Conservation (phyloP, 441 rosid genomes). For the Pelargonium fulgidum region DNA sequence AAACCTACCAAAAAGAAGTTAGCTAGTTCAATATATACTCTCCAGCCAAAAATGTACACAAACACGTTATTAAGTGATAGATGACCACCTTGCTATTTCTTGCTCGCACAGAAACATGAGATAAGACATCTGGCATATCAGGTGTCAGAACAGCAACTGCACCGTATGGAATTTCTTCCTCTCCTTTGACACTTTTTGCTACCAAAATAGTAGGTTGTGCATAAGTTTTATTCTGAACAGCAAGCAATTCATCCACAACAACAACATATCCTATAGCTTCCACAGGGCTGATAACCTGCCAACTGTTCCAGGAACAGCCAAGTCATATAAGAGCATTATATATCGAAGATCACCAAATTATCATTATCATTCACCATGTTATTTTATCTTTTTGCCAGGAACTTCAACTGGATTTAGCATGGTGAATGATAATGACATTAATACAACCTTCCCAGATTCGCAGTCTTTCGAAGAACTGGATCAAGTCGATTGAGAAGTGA, state of each 20-base stretch:
- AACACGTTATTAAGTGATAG: too few relatives aligned
- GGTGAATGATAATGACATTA: background rate
- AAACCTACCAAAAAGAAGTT: conserved; percentile 53
- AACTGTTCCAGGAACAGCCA: conserved; percentile 49
- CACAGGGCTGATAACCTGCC: conserved; percentile 98
- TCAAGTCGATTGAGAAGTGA: conserved; percentile 81
- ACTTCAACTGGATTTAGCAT: too few relatives aligned
- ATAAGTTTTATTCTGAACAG: conserved; percentile 80
- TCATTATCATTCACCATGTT: too few relatives aligned
- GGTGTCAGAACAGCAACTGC: conserved; percentile 97
- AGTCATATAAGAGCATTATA: conserved; percentile 26
- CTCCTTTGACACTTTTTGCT: conserved; percentile 89
- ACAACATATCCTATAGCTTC: conserved; percentile 80
- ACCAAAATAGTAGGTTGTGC: conserved; percentile 77
- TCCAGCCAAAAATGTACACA: too few relatives aligned
- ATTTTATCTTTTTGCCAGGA: conserved; percentile 5
- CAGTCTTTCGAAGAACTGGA: conserved; percentile 92
- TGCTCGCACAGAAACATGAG: conserved; percentile 98
- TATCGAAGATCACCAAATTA: too few relatives aligned
- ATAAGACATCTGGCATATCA: conserved; percentile 98
- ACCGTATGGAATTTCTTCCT: conserved; percentile 98
- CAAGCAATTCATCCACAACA: conserved; percentile 76
- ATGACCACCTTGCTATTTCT: conserved; percentile 83
- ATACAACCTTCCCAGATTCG: conserved; percentile 85
- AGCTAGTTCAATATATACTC: conserved; percentile 1